Evolutionary conservation across 768 basidiomycete genomes (phyloP), one percentile per base, ranked within the genome.

Genomic region (Hericium alpestre): DNA sequence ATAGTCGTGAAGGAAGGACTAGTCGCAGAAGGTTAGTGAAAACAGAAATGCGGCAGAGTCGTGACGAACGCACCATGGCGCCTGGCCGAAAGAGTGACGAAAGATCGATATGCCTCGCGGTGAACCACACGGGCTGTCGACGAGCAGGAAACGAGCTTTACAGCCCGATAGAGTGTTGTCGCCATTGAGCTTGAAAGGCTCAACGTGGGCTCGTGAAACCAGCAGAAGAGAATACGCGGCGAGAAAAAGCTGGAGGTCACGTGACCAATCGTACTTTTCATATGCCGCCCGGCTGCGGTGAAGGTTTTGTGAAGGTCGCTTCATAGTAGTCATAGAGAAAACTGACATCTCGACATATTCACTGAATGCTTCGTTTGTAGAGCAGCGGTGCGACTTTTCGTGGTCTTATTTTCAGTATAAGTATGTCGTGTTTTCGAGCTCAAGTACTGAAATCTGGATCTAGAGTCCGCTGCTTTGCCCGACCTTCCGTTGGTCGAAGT

Each of bases 1-100:
- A 20, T 18, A 43, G 52, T 6, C 54, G n/a, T 1, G 40, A 58
- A 54, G 57, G 62, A 50, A 57, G 15, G 51, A 38, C 59, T 62
- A 7, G 22, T 1, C 10, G 20, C 8, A 11, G 23, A 37, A 37
- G 38, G n/a, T 12, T 38, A 58, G n/a, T 58, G 18, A 5, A 48
- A 25, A 20, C 2, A 49, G n/a, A 18, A 18, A 16, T n/a, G 38
- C 52, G 25, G 6, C 54, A 32, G 8, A 32, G 22, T 13, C 40
- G 13, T 16, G 20, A 32, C 23, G 18, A n/a, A 54, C 54, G 25
- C 43, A 54, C 54, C 54, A 54, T 43, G 54, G 43, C 54, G 54
- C 54, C 41, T 54, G 23, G 54, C 54, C 54, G 54, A 43, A 18
- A 54, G 25, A 37, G 38, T 16, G 22, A 20, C 41, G 27, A 54